phyloP scores from a whole-genome alignment of 352 stramenopile genomes.

The Phytophthora aleatoria region DNA sequence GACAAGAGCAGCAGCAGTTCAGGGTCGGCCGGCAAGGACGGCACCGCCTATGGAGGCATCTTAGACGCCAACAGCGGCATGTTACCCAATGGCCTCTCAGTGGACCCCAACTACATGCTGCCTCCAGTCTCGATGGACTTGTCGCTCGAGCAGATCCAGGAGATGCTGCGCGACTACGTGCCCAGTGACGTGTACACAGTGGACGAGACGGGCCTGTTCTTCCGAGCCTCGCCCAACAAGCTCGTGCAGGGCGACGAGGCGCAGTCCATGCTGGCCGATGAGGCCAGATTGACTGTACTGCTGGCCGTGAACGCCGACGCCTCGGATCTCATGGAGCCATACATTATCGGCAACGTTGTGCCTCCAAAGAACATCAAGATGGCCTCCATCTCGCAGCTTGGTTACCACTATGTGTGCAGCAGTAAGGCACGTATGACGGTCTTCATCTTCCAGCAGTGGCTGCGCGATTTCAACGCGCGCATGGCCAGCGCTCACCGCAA shows the following conservation, averaged over 20 bases:
- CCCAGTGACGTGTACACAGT: conserved; percentile 87
- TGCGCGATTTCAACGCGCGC: conserved; percentile 85
- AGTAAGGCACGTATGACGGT: conserved; percentile 87
- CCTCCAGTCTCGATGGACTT: conserved; percentile 82
- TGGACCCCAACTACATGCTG: conserved; percentile 80
- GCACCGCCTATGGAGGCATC: conserved; percentile 36
- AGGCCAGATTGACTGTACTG: conserved; percentile 75
- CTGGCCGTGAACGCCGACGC: conserved; percentile 77
- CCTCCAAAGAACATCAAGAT: conserved; percentile 83
- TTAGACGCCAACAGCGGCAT: conserved; percentile 60
- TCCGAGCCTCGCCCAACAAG: conserved; percentile 83
- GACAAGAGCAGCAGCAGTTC: conserved; percentile 33
- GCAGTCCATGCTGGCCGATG: conserved; percentile 73
- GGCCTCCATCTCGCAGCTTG: conserved; percentile 77
- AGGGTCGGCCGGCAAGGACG: conserved; percentile 22
- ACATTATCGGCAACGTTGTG: conserved; percentile 82
- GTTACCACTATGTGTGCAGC: conserved; percentile 88
- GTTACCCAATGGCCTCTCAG: conserved; percentile 47
- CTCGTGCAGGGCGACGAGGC: conserved; percentile 83
- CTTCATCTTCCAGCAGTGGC: conserved; percentile 90
- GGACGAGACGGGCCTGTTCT: conserved; percentile 88
- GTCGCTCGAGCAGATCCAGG: conserved; percentile 85
- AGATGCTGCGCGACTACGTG: conserved; percentile 81
- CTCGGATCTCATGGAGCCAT: conserved; percentile 84
- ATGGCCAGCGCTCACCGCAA: conserved; percentile 86